phyloP scores from a whole-genome alignment of 2,329 filamentous ascomycete species.

The Ustulina deusta region DNA sequence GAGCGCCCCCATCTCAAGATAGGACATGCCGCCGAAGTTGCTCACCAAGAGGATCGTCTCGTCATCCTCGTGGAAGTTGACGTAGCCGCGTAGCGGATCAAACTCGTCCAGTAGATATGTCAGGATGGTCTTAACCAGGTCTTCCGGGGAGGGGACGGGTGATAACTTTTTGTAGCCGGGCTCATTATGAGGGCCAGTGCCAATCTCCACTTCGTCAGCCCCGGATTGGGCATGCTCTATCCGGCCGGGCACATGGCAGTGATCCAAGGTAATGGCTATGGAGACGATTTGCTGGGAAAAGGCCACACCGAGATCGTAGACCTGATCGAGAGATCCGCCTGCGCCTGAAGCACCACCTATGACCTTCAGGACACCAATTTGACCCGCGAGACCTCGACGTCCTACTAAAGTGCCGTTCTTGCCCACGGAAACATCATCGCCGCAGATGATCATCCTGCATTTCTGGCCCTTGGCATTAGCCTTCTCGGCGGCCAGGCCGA shows the following conservation, averaged over 20 bases:
- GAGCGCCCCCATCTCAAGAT: conserved; percentile 67
- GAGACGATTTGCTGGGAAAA: conserved; percentile 66
- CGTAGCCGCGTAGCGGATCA: conserved; percentile 63
- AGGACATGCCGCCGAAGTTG: conserved; percentile 71
- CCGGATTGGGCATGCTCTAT: conserved; percentile 61
- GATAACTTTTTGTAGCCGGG: conserved; percentile 69
- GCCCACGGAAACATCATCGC: conserved; percentile 74
- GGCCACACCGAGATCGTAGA: conserved; percentile 63
- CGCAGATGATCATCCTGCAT: conserved; percentile 70
- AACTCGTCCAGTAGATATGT: conserved; percentile 69
- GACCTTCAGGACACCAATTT: conserved; percentile 70
- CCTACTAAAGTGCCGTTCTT: conserved; percentile 69
- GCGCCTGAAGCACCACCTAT: conserved; percentile 63
- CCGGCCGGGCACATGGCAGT: conserved; percentile 69
- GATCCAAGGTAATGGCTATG: conserved; percentile 69
- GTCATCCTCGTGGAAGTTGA: conserved; percentile 60
- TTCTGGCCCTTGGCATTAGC: conserved; percentile 66
- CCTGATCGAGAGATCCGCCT: conserved; percentile 60
- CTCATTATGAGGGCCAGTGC: conserved; percentile 76
- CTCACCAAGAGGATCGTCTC: conserved; percentile 67
- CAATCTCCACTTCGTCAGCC: conserved; percentile 69
- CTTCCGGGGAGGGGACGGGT: conserved; percentile 61
- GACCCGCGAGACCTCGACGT: conserved; percentile 70
- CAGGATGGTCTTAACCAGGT: conserved; percentile 69
- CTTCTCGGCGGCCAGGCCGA: conserved; percentile 70